Evolutionary conservation across 2,329 filamentous ascomycete species (phyloP).

Genomic region (Colletotrichum zoysiae): DNA sequence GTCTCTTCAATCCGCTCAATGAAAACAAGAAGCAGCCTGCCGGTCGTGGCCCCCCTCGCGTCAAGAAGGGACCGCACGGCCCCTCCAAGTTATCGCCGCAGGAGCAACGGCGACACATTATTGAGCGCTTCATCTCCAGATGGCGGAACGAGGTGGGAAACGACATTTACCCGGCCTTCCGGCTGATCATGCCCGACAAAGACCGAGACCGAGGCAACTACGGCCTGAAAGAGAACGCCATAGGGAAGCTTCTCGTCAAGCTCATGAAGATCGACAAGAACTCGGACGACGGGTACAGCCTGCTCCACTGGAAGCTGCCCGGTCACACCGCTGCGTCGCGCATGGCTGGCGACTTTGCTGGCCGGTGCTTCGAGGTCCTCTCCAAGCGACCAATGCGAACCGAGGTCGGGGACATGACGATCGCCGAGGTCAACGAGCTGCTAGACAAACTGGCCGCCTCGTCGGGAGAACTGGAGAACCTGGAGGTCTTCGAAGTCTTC

Average conservation of each 20-base stretch:
- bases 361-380: constrained; percentile 87
- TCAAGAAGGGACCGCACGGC: constrained; percentile 72
- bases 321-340: constrained; percentile 72
- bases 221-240: constrained; percentile 90
- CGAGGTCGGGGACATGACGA: constrained; percentile 81
- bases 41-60: constrained; percentile 64
- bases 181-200: constrained; percentile 92
- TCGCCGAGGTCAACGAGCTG: constrained; percentile 89
- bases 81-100: constrained; percentile 74
- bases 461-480: constrained; percentile 84
- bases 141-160: constrained; percentile 92
- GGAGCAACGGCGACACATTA: constrained; percentile 83
- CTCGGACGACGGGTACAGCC: constrained; percentile 86
- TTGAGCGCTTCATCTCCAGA: constrained; percentile 85
- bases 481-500: constrained; percentile 84
- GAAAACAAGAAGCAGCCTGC: constrained; percentile 84
- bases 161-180: constrained; percentile 93
- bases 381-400: constrained; percentile 84
- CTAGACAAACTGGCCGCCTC: constrained; percentile 83
- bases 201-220: constrained; percentile 94
- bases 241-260: constrained; percentile 91
- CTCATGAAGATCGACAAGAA: constrained; percentile 92
- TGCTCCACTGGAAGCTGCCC: constrained; percentile 94
- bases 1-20: constrained; percentile 83
- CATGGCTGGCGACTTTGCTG: constrained; percentile 91